Evolutionary conservation across 441 rosid genomes (phyloP).

Genomic region (Populus trichocarpa): DNA sequence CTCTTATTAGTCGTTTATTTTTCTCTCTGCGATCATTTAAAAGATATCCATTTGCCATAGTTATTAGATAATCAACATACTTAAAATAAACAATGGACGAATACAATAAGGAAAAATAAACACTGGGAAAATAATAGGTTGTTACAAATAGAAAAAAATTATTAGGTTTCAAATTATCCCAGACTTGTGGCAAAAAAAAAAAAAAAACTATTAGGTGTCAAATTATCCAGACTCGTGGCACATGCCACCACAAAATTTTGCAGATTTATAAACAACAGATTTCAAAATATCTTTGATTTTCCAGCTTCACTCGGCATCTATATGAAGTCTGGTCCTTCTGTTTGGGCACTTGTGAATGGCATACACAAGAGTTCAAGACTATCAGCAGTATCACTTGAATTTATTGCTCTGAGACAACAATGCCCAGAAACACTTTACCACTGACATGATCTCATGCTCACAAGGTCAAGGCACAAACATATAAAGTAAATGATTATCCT

Average conservation of each 20-base stretch:
- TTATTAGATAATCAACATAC: background rate
- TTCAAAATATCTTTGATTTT: background rate
- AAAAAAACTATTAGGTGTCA: background rate
- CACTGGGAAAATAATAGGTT: background rate
- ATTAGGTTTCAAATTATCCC: background rate
- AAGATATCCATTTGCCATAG: constrained; percentile 12
- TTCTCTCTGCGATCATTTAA: constrained; percentile 56
- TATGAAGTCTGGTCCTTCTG: background rate
- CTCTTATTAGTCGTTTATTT: constrained; percentile 80
- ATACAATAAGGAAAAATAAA: background rate
- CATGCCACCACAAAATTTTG: background rate
- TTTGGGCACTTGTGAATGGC: background rate
- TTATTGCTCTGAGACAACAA: background rate
- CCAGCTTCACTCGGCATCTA: background rate
- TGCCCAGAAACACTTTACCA: background rate
- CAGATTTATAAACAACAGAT: background rate
- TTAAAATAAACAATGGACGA: background rate
- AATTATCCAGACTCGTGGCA: background rate
- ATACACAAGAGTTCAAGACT: background rate
- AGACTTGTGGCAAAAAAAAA: background rate
- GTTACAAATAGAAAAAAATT: background rate
- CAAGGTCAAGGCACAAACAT: background rate
- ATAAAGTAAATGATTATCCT: background rate
- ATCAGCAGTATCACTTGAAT: background rate
- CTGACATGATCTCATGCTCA: background rate